Conservation (phyloP, 192 early-diverging fungal genomes). For the Glomus cerebriforme region DNA sequence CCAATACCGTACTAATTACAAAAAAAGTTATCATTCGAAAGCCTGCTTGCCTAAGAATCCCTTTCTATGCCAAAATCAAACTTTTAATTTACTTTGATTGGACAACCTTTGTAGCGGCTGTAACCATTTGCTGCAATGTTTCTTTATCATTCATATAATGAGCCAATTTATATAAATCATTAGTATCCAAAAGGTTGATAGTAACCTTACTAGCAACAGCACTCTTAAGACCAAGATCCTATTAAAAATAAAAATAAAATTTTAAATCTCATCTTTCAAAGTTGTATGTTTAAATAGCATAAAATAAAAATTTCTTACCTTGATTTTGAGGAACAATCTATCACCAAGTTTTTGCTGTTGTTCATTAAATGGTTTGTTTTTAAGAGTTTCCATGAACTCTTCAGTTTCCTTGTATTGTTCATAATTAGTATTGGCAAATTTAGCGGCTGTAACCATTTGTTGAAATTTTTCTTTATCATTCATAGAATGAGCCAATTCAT, state of each 20-base stretch:
- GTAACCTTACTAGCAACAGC: slow-evolving; percentile 44
- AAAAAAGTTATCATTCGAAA: too few species aligned
- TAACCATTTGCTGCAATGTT: slow-evolving; percentile 34
- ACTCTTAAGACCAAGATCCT: slow-evolving; percentile 24
- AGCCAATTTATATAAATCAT: slow-evolving; percentile 40
- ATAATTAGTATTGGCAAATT: slow-evolving; percentile 33
- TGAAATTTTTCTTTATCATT: too few species aligned
- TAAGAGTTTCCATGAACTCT: slow-evolving; percentile 34
- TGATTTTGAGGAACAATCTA: slow-evolving; percentile 44
- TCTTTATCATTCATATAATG: slow-evolving; percentile 43
- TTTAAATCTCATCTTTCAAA: neutral
- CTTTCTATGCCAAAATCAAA: neutral
- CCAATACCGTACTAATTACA: too few species aligned
- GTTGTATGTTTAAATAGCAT: too few species aligned
- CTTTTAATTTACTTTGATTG: neutral
- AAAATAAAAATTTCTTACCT: slow-evolving; percentile 36
- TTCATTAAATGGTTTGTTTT: slow-evolving; percentile 35
- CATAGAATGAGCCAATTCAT: too few species aligned
- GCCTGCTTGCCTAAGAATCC: too few species aligned
- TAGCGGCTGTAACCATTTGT: too few species aligned
- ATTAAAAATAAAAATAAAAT: neutral
- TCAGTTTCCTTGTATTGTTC: slow-evolving; percentile 29
- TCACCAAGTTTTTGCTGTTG: slow-evolving; percentile 46
- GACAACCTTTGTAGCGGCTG: slow-evolving; percentile 18
- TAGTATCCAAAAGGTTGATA: slow-evolving; percentile 43